Base-by-base conservation (phyloP, 306 rosid species). In the Castanea sativa region DNA sequence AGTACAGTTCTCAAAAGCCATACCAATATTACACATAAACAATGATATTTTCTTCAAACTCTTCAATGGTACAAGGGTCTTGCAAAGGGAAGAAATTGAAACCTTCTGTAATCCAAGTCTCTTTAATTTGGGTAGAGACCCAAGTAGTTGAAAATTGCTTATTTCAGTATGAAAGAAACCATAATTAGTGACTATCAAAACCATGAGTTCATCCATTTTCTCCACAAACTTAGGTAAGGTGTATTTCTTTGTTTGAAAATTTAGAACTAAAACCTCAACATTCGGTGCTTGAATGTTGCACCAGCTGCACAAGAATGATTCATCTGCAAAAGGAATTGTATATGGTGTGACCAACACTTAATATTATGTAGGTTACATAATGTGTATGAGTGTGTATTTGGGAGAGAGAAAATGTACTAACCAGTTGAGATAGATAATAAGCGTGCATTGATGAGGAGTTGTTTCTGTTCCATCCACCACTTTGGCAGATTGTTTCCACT, bases 361-460 rank as follows among this genome's bases (percentile, higher is more conserved):
- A 1, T 5, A 56, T 12, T 52, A 61, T 25, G 30, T 4, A 74
- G 14, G 49, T 11, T 45, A 45, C 53, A 45, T 11, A 45, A 2
- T 45, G 2, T 45, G 0, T 45, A 3, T 45, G 52, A 9, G 2
- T 45, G 15, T 45, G 2, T 45, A 8, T 19, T 15, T 16, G 16
- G 41, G 1, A 70, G 38, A 72, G 76, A 73, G 33, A 32, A 52
- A 30, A 59, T 20, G 20, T 57, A 53, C 12, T 10, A 51, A 86
- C 89, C 86, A 4, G 89, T 86, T 11, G 84, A 76, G 69, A 86
- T 80, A 27, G 85, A 83, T 14, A 86, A 2, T 2, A 86, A 11
- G 59, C 25, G 60, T 3, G 85, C 85, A 12, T 71, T 63, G 64
- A 52, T 1, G 11, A 56, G 25, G 30, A 55, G 80, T 49, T 56